A percentile compares a stretch with the other conserved stretches of the same genome.
phyloP scores from a whole-genome alignment of 352 stramenopile species.

The Phytophthora brassicae region DNA sequence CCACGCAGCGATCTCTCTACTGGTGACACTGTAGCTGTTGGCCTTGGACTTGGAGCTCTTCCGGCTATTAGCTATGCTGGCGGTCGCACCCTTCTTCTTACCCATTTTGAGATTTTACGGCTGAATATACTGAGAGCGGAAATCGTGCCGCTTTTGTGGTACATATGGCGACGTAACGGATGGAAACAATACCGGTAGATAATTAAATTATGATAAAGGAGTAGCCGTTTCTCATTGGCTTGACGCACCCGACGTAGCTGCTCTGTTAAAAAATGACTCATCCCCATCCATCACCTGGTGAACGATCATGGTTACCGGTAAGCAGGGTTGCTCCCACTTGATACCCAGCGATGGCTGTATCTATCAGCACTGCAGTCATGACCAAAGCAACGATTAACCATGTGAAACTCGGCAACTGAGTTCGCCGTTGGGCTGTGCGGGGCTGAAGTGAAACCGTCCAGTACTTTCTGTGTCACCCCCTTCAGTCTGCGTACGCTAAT shows the following conservation, averaged over 20 bases:
- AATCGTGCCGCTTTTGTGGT: neutral
- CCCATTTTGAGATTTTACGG: constrained; percentile 16
- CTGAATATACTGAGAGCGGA: neutral
- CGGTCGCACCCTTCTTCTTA: constrained; percentile 22
- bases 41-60: constrained; percentile 18
- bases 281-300: no score
- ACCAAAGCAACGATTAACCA: no score
- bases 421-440: constrained; percentile 1
- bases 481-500: constrained; percentile 10
- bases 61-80: neutral
- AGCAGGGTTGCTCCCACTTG: neutral
- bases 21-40: constrained; percentile 11
- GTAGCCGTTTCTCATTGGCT: constrained; percentile 2
- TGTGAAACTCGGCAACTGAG: neutral
- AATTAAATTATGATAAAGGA: neutral
- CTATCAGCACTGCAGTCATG: no score
- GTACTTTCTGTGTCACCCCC: neutral
- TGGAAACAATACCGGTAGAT: neutral
- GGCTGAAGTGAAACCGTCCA: constrained; percentile 12
- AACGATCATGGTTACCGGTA: no score
- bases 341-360: no score
- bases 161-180: neutral
- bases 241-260: constrained; percentile 10
- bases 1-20: constrained; percentile 22
- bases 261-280: neutral